phyloP scores from a whole-genome alignment of 2,329 filamentous ascomycete genomes.

The Aspergillus candidus region DNA sequence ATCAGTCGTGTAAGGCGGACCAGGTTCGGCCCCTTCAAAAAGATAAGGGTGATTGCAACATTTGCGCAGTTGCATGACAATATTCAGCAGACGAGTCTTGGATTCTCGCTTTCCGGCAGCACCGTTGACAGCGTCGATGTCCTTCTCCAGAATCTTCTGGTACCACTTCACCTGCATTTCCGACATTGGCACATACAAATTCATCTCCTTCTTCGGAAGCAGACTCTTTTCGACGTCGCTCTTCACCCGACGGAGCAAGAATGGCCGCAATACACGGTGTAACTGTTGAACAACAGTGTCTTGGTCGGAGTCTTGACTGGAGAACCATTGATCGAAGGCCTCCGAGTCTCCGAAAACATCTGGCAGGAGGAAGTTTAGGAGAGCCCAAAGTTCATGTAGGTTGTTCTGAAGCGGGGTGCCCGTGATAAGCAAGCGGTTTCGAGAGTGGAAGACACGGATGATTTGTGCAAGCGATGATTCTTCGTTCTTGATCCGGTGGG shows the following conservation, averaged over 20 bases:
- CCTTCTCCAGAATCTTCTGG: slow-evolving; percentile 96
- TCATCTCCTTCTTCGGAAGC: slow-evolving; percentile 93
- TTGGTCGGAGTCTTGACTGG: slow-evolving; percentile 79
- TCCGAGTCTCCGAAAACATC: slow-evolving; percentile 97
- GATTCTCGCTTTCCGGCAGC: slow-evolving; percentile 94
- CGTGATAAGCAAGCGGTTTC: slow-evolving; percentile 91
- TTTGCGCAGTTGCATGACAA: slow-evolving; percentile 98
- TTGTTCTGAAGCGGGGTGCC: slow-evolving; percentile 98
- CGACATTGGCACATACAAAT: slow-evolving; percentile 95
- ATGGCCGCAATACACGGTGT: slow-evolving; percentile 85
- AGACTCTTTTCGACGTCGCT: slow-evolving; percentile 97
- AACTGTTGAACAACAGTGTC: slow-evolving; percentile 95
- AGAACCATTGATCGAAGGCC: slow-evolving; percentile 98
- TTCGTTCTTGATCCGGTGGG: slow-evolving; percentile 98
- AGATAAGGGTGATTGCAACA: slow-evolving; percentile 98
- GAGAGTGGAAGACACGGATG: slow-evolving; percentile 90
- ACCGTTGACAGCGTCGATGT: slow-evolving; percentile 97
- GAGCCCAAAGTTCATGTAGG: slow-evolving; percentile 92
- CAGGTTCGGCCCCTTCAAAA: slow-evolving; percentile 94
- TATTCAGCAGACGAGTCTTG: slow-evolving; percentile 93
- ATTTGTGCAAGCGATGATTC: slow-evolving; percentile 95
- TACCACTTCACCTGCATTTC: slow-evolving; percentile 99
- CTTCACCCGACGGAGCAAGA: slow-evolving; percentile 92
- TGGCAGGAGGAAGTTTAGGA: slow-evolving; percentile 95
- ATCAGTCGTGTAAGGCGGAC: slow-evolving; percentile 95